Conservation (phyloP, 805 yeast genomes). For the Brettanomyces anomalus region DNA sequence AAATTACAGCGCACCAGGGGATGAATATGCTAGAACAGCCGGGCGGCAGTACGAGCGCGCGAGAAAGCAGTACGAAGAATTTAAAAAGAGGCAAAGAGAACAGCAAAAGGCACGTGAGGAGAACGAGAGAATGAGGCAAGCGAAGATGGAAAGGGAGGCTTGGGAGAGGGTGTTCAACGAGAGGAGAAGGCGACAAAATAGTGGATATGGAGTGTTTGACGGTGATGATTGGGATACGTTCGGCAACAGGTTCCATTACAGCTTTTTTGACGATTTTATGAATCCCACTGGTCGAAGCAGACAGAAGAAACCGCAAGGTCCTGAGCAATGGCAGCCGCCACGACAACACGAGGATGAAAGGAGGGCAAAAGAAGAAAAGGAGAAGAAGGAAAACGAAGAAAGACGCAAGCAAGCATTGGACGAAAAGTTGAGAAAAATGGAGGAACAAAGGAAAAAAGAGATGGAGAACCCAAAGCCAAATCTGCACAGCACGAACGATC, state of each 20-base stretch:
- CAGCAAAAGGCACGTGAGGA: slow-evolving; percentile 9
- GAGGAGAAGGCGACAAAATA: slow-evolving; percentile 1
- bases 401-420: background rate
- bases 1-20: background rate
- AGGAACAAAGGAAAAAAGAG: background rate
- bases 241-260: background rate
- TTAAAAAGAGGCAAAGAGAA: slow-evolving; percentile 9
- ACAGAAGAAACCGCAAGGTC: background rate
- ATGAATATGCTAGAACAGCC: slow-evolving; percentile 3
- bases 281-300: background rate
- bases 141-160: slow-evolving; percentile 4
- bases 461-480: slow-evolving; percentile 11
- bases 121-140: slow-evolving; percentile 6
- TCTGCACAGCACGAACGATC: slow-evolving; percentile 17
- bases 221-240: slow-evolving; percentile 1
- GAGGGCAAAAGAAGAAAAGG: background rate
- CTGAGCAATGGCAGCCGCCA: slow-evolving; percentile 2
- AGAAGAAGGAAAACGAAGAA: background rate
- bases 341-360: background rate
- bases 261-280: slow-evolving; percentile 1
- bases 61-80: slow-evolving; percentile 15
- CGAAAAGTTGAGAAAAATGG: background rate
- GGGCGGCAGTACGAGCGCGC: slow-evolving; percentile 15
- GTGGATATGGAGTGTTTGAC: background rate
- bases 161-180: slow-evolving; percentile 3